Evolutionary conservation across 108 stramenopile genomes (phyloP).

Genomic region (Skeletonema menzelii): DNA sequence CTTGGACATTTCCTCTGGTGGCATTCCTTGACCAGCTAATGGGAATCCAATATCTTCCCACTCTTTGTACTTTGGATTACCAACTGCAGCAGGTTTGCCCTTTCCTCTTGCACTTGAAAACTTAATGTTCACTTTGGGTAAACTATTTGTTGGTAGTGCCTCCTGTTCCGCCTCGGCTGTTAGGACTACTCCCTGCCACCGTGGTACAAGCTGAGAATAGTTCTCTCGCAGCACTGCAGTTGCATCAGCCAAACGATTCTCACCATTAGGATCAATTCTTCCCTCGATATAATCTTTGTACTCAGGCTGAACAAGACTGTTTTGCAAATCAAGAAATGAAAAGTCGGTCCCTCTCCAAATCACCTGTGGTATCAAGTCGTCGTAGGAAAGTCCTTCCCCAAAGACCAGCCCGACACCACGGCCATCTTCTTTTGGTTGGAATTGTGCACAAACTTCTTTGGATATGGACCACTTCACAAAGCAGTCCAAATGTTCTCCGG

Average conservation of each 20-base stretch:
- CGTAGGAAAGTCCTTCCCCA: not conserved
- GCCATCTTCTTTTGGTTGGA: not conserved
- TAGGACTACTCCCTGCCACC: constrained; percentile 4
- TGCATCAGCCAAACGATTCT: not conserved
- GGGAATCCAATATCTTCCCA: not conserved
- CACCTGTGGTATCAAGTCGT: constrained; percentile 8
- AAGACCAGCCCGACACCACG: not conserved
- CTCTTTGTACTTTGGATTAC: not conserved
- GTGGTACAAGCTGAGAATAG: not conserved
- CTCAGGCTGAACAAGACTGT: not conserved
- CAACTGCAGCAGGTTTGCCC: not conserved
- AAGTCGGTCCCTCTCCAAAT: constrained; percentile 22
- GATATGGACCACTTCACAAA: not conserved
- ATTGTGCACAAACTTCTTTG: not conserved
- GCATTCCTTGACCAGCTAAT: not conserved
- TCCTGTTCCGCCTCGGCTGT: constrained; percentile 7
- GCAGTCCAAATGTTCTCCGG: not conserved
- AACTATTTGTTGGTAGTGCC: not conserved
- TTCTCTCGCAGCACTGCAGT: constrained; percentile 1
- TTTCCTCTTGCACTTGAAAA: not conserved
- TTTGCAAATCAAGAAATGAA: not conserved
- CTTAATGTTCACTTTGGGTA: not conserved
- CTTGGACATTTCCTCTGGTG: not conserved
- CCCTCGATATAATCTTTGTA: constrained; percentile 2
- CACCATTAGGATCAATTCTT: not conserved